A percentile compares a stretch with the other conserved stretches of the same genome.
phyloP scores from a whole-genome alignment of 2,329 filamentous ascomycete genomes.

The Pseudocercospora musae region DNA sequence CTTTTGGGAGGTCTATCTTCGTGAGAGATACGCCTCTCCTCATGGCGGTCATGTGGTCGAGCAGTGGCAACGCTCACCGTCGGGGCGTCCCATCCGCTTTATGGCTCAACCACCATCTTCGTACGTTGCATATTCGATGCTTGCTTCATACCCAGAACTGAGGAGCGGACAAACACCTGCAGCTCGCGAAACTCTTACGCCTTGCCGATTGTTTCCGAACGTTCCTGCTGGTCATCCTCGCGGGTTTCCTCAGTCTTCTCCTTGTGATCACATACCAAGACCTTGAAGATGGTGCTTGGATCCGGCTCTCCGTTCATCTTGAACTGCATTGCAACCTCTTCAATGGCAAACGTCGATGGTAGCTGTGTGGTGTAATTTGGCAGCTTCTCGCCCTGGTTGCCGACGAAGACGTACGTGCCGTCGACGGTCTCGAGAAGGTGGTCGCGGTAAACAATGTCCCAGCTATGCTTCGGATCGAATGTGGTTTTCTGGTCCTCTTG shows the following conservation, averaged over 20 bases:
- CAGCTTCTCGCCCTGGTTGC: not conserved
- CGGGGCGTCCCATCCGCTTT: no score
- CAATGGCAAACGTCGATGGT: not conserved
- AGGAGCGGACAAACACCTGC: no score
- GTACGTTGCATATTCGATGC: no score
- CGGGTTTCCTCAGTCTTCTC: not conserved
- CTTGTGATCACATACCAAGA: not conserved
- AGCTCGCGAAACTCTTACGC: no score
- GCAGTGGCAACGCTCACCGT: no score
- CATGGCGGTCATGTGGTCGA: no score
- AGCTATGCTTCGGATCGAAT: not conserved
- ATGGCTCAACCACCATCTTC: no score
- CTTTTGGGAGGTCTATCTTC: no score
- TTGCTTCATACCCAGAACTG: no score
- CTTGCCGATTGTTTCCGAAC: no score
- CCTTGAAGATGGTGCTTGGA: not conserved
- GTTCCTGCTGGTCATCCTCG: not conserved
- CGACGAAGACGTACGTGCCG: not conserved
- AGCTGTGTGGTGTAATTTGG: not conserved
- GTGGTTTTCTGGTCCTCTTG: no score
- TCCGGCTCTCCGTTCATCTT: not conserved
- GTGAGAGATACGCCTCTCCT: no score
- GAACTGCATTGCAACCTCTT: not conserved
- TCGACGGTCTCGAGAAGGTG: not conserved
- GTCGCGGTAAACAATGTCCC: not conserved